These are phyloP conservation scores for Chrysopogon serrulatus DNA, from an alignment of 176 grass and related monocot species.

Conservation along the genomic window DNA sequence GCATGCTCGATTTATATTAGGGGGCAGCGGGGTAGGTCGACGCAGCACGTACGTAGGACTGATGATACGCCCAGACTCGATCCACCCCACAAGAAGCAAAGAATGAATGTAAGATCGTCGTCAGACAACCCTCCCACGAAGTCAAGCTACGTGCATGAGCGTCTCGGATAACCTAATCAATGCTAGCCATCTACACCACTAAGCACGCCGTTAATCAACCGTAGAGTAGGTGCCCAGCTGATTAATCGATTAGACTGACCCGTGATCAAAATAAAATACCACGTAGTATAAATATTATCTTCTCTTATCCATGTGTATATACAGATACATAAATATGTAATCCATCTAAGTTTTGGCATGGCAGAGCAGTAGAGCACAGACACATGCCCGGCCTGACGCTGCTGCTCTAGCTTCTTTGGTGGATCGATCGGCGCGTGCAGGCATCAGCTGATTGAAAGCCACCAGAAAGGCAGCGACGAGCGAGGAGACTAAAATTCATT, in stretches of 20 bases:
- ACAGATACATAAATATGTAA: background rate
- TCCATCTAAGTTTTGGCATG: background rate
- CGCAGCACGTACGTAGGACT: background rate
- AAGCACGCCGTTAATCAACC: background rate
- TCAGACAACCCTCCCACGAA: conserved; percentile 2
- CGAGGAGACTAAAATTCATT: background rate
- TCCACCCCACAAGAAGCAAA: background rate
- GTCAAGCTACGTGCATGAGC: conserved; percentile 25
- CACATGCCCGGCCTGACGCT: background rate
- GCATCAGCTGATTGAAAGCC: background rate
- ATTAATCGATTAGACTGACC: background rate
- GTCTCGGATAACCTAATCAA: background rate
- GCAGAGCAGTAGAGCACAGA: background rate
- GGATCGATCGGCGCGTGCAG: background rate
- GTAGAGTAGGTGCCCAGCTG: background rate
- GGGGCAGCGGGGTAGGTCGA: background rate
- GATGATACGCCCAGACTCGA: background rate
- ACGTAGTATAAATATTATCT: too few species aligned
- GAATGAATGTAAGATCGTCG: background rate
- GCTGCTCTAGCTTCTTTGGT: background rate
- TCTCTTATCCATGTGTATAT: too few species aligned
- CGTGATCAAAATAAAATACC: background rate
- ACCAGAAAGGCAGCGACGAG: background rate
- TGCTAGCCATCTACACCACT: background rate
- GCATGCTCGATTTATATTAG: background rate